A percentile compares a stretch with the other conserved stretches of the same genome.
phyloP scores from a whole-genome alignment of 2,329 filamentous ascomycete species.

The Colletotrichum sp. region DNA sequence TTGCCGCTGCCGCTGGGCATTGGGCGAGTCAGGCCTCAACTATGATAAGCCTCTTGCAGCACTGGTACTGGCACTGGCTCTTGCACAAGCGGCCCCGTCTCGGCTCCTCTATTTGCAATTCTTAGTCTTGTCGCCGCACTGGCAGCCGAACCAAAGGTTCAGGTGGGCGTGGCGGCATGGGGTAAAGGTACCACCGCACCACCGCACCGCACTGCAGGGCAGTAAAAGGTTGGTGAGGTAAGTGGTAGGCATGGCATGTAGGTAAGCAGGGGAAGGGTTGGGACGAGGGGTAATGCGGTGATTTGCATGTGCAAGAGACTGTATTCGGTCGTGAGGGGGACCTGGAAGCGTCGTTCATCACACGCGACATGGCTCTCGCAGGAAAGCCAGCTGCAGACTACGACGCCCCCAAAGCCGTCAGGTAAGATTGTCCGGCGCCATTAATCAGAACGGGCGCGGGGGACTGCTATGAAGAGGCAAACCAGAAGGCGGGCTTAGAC shows the following conservation, averaged over 20 bases:
- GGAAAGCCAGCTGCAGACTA: background rate
- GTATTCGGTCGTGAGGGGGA: background rate
- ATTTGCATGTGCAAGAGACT: conserved; percentile 20
- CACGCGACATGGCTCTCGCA: background rate
- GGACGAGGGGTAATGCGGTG: conserved; percentile 11
- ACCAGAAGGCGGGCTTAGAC: background rate
- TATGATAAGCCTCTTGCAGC: conserved; percentile 9
- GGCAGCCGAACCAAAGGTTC: conserved; percentile 11
- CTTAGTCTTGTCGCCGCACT: conserved; percentile 4
- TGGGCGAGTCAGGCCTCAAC: conserved; percentile 24
- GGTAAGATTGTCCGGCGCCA: background rate
- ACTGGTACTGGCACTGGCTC: conserved; percentile 3
- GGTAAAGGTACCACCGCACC: background rate
- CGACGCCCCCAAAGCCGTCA: background rate
- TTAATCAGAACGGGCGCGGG: background rate
- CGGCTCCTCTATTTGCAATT: background rate
- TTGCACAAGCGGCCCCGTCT: background rate
- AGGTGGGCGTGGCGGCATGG: background rate
- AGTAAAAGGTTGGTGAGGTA: background rate
- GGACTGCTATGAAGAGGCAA: background rate
- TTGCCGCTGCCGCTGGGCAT: background rate
- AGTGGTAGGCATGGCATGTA: background rate
- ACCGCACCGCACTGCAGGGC: background rate
- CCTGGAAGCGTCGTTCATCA: conserved; percentile 8
- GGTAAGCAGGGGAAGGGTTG: conserved; percentile 1